Base-by-base conservation (phyloP, 2,329 filamentous ascomycete species). In the Fusarium acutatum region DNA sequence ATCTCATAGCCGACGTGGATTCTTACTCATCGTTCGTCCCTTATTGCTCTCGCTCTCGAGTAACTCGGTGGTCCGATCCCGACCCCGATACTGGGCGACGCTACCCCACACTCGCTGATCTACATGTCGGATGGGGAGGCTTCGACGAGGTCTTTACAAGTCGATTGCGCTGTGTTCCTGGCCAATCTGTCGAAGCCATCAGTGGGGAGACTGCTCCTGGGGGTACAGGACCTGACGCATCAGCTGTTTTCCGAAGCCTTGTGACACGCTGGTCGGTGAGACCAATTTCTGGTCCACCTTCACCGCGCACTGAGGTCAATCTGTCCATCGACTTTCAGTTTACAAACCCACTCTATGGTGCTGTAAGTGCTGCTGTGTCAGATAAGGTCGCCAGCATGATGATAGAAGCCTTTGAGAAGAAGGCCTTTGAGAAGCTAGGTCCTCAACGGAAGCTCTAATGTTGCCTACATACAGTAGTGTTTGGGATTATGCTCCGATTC, bases 351-450 rank as follows among this genome's bases (percentile, higher is more conserved):
- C 81, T 97, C 64, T 97, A 98, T 84, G 92, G 91, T 46, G 90
- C 93, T 26, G 86, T 98, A 79, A 96, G 95, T 80, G 88, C 91
- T 41, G 92, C 93, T 38, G 91, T 96, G 30, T 94, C 94, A 73
- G 92, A 94, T 37, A 94, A 94, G 83, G 91, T 98, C 72, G 96
- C 94, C 3, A 91, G 90, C 8, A 87, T 93, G 73, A 97, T 99
- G 95, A 93, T 98, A 74, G 91, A 94, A 81, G 96, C 96, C 2
- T 99, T 99, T 85, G 95, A 98, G 84, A 89, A 90, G 82, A 88
- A 93, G 79, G 95, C 96, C 11, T 86, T 85, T 79, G 85, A 88
- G 77, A 78, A 78, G 59, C 69, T 83, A 12, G 75, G 71, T 30
- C 61, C 60, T 15, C 65, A 61, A 32, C 69, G 60, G 35, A 74